Evolutionary conservation across 1,284 basidiomycete genomes (phyloP).

Genomic region (Porogramme epimiltina): DNA sequence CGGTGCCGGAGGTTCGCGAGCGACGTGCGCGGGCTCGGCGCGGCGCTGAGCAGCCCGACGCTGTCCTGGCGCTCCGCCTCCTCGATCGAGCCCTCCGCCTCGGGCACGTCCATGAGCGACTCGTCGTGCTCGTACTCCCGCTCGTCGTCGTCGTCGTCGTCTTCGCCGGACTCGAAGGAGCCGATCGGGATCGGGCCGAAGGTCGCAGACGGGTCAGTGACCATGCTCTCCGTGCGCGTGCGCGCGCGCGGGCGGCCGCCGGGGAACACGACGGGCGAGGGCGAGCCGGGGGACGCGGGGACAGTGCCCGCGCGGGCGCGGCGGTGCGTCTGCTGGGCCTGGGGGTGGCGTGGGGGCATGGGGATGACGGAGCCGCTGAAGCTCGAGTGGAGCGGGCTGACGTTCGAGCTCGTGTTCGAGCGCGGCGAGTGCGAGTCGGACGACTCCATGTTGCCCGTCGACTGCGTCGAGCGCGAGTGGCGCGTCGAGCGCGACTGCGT

Average conservation of each 20-base stretch:
- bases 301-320: constrained; percentile 54
- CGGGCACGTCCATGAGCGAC: constrained; percentile 53
- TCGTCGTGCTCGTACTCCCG: constrained; percentile 38
- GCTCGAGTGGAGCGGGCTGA: constrained; percentile 35
- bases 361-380: constrained; percentile 51
- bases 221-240: constrained; percentile 47
- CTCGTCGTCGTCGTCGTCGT: constrained; percentile 34
- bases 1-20: constrained; percentile 48
- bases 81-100: constrained; percentile 55
- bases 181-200: constrained; percentile 36
- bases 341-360: constrained; percentile 72
- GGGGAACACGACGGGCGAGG: constrained; percentile 48
- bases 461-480: constrained; percentile 50
- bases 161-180: constrained; percentile 40
- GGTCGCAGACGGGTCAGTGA: constrained; percentile 36
- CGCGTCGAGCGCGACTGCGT: constrained; percentile 45
- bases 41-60: constrained; percentile 59
- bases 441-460: constrained; percentile 59
- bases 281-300: constrained; percentile 48
- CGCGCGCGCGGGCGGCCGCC: constrained; percentile 33
- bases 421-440: constrained; percentile 57
- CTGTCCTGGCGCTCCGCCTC: constrained; percentile 70
- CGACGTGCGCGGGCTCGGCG: constrained; percentile 59
- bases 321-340: constrained; percentile 32
- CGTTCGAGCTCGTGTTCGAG: constrained; percentile 29